These are phyloP conservation scores for Piromyces sp. DNA, from an alignment of 192 early-diverging fungal species.

Conservation along the genomic window DNA sequence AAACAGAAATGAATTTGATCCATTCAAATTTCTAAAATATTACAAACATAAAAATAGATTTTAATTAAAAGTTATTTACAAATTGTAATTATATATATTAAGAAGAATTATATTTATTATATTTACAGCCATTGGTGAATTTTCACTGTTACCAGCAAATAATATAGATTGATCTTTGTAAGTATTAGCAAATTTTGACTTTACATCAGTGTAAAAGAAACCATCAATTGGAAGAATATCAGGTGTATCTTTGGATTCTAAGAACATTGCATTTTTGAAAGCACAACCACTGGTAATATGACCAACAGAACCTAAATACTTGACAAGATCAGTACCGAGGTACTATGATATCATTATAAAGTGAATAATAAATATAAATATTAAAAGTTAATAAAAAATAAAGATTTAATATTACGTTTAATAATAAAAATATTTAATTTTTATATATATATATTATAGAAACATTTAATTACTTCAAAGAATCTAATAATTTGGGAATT, in stretches of 20 bases:
- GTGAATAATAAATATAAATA: too few relatives aligned
- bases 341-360: neutral
- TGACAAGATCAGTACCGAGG: neutral
- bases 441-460: too few relatives aligned
- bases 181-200: neutral
- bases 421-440: too few relatives aligned
- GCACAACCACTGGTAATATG: neutral
- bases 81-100: too few relatives aligned
- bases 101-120: too few relatives aligned
- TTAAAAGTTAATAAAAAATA: too few relatives aligned
- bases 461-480: neutral
- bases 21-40: neutral
- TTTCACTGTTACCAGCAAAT: neutral
- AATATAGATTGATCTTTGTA: neutral
- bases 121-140: neutral
- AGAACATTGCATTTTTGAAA: neutral
- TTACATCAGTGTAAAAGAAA: neutral
- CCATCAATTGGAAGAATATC: neutral
- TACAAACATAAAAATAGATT: neutral
- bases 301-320: neutral
- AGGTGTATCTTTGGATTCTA: neutral
- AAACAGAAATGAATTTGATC: neutral
- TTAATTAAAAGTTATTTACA: too few relatives aligned
- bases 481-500: neutral
- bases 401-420: too few relatives aligned